phyloP scores from a whole-genome alignment of 805 yeast genomes.

The Zygotorulaspora danielsina region DNA sequence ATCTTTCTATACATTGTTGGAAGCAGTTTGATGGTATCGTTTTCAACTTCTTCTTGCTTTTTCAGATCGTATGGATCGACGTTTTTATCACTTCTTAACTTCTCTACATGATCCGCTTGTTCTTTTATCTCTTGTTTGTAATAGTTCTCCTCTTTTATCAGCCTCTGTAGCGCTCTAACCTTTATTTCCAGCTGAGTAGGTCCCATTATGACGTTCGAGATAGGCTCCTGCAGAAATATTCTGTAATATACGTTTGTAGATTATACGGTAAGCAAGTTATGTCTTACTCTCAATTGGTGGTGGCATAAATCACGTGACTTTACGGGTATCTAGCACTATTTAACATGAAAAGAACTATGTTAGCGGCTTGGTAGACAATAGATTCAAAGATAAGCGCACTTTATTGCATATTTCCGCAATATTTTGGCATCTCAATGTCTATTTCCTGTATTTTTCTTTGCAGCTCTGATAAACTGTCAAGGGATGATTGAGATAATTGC shows the following conservation, averaged over 20 bases:
- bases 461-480: slow-evolving; percentile 8
- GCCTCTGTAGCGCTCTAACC: slow-evolving; percentile 60
- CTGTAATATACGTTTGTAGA: too few species aligned
- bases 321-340: too few species aligned
- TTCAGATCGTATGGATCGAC: slow-evolving; percentile 66
- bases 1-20: slow-evolving; percentile 47
- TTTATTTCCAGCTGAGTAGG: slow-evolving; percentile 72
- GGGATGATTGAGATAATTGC: neutral
- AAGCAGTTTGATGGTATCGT: slow-evolving; percentile 51
- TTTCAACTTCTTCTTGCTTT: slow-evolving; percentile 46
- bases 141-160: slow-evolving; percentile 60
- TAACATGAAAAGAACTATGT: too few species aligned
- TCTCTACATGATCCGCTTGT: slow-evolving; percentile 46
- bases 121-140: slow-evolving; percentile 58
- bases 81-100: slow-evolving; percentile 40
- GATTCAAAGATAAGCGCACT: too few species aligned
- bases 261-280: too few species aligned
- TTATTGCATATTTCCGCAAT: too few species aligned
- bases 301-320: too few species aligned
- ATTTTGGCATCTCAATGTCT: slow-evolving; percentile 5
- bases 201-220: slow-evolving; percentile 45
- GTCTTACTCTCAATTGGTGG: too few species aligned
- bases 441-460: slow-evolving; percentile 18
- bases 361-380: too few species aligned
- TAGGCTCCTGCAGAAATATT: too few species aligned